Percentiles rank a stretch among this genome's conserved stretches.
Evolutionary conservation across 441 rosid species (phyloP).

Genomic region (Dalechampia spathulata): DNA sequence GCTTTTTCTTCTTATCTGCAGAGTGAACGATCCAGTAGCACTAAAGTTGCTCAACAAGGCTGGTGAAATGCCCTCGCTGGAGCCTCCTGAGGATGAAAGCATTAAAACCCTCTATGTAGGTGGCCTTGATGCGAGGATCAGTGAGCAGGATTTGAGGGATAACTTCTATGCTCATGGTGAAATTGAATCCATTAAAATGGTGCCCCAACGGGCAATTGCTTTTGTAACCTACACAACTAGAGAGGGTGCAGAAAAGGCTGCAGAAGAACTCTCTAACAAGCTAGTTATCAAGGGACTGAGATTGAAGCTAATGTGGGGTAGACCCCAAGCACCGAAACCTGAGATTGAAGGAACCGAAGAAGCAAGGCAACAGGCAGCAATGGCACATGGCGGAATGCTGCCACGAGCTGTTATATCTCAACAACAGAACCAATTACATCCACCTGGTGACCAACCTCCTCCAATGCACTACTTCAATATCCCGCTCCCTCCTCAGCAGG

Average conservation of each 20-base stretch:
- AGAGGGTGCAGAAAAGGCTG: conserved; percentile 98
- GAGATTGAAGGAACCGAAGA: conserved; percentile 65
- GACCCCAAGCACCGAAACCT: conserved; percentile 79
- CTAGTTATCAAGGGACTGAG: conserved; percentile 78
- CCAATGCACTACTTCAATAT: conserved; percentile 67
- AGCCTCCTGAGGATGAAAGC: conserved; percentile 88
- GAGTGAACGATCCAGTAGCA: conserved; percentile 92
- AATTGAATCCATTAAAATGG: conserved; percentile 83
- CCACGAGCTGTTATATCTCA: conserved; percentile 86
- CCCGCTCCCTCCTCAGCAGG: conserved; percentile 72
- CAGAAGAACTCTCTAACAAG: conserved; percentile 80
- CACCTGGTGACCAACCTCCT: conserved; percentile 50
- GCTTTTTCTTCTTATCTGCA: conserved; percentile 20
- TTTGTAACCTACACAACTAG: conserved; percentile 87
- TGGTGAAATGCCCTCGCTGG: conserved; percentile 93
- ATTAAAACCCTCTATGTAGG: conserved; percentile 88
- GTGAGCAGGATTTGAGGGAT: conserved; percentile 87
- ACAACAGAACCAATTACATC: conserved; percentile 64
- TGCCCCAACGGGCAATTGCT: conserved; percentile 83
- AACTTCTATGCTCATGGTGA: conserved; percentile 89
- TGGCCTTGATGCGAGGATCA: conserved; percentile 78
- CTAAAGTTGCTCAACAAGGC: conserved; percentile 85
- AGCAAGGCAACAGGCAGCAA: conserved; percentile 59
- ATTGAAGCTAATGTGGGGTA: conserved; percentile 91
- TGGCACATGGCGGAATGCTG: conserved; percentile 71